phyloP scores from a whole-genome alignment of 192 early-diverging fungal genomes.

The Mortierella antarctica region DNA sequence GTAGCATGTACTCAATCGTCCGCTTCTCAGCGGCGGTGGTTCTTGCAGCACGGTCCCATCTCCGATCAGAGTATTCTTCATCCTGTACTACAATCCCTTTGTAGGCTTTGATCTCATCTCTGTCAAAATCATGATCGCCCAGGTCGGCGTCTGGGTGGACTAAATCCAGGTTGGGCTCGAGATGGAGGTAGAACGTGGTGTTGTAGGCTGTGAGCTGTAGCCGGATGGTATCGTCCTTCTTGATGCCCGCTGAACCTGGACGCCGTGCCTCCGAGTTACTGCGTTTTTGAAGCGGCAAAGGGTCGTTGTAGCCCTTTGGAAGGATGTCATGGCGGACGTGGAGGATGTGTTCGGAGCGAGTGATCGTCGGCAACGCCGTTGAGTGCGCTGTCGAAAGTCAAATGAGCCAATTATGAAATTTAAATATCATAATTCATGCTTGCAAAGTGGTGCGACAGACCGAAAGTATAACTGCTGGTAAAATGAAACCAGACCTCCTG shows the following conservation, averaged over 20 bases:
- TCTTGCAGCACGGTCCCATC: constrained; percentile 29
- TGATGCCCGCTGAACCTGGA: not conserved
- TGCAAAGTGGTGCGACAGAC: not conserved
- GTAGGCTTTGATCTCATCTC: constrained; percentile 62
- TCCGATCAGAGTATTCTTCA: constrained; percentile 34
- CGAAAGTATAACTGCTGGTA: too few relatives aligned
- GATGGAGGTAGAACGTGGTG: constrained; percentile 70
- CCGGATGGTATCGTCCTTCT: constrained; percentile 63
- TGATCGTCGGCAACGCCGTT: constrained; percentile 23
- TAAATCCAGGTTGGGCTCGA: constrained; percentile 76
- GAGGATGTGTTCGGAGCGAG: constrained; percentile 25
- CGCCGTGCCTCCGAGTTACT: not conserved
- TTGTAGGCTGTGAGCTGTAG: constrained; percentile 71
- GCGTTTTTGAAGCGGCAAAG: constrained; percentile 16
- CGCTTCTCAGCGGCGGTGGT: constrained; percentile 26
- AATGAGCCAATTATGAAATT: not conserved
- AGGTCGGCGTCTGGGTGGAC: constrained; percentile 70
- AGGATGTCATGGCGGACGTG: constrained; percentile 44
- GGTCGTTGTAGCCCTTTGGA: constrained; percentile 10
- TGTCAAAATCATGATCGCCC: constrained; percentile 28
- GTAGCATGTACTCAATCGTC: constrained; percentile 49
- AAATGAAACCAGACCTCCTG: too few relatives aligned
- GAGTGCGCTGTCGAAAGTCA: constrained; percentile 24
- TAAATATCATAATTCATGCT: not conserved
- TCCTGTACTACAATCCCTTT: constrained; percentile 62